Conservation (phyloP, 2,329 filamentous ascomycete species). For the Paecilomyces sp. region DNA sequence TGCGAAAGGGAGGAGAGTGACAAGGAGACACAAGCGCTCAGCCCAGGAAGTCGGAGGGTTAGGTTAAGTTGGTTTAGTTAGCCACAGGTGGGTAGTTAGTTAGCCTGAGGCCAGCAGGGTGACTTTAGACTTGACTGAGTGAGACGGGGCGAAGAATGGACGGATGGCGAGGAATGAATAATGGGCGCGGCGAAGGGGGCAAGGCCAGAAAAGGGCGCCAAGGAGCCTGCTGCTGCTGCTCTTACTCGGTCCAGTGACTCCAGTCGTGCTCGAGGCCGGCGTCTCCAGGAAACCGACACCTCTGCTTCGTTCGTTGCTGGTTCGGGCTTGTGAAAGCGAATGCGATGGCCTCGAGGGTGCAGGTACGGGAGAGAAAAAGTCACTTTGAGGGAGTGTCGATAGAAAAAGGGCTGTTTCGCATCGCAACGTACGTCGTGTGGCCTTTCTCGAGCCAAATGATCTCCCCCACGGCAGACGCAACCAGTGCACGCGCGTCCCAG, state of each 20-base stretch:
- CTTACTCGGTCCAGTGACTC: no score
- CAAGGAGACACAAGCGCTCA: not conserved
- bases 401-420: not conserved
- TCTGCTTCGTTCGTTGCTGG: not conserved
- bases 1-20: not conserved
- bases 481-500: not conserved
- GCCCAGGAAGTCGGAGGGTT: conserved; percentile 2
- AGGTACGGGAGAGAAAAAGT: not conserved
- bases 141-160: conserved; percentile 5
- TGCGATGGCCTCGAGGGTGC: not conserved
- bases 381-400: not conserved
- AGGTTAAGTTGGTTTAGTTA: not conserved
- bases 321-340: not conserved
- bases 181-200: not conserved
- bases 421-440: not conserved
- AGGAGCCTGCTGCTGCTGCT: not conserved
- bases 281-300: conserved; percentile 1
- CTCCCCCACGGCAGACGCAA: not conserved
- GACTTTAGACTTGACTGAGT: no score
- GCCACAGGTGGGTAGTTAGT: not conserved
- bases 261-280: not conserved
- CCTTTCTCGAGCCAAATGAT: not conserved
- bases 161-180: no score
- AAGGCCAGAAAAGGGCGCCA: not conserved
- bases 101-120: conserved; percentile 6